Evolutionary conservation across 768 basidiomycete species (phyloP), one percentile per base, ranked within the genome.

Genomic region (Cubamyces lactineus): DNA sequence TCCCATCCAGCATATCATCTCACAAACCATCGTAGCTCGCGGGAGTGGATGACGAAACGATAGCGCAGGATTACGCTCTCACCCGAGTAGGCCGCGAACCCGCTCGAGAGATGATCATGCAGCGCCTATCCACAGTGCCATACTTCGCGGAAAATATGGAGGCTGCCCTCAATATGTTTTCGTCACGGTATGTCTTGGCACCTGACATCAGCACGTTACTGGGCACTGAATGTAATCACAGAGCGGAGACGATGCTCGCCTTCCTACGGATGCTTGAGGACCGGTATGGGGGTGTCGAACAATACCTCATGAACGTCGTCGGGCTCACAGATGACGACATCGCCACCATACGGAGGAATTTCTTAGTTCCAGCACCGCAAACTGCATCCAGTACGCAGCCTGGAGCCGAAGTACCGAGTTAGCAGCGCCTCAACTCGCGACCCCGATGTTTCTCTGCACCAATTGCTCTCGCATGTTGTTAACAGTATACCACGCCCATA

Each of bases 1-100:
- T 0, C 4, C 5, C 24, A 7, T 1, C 45, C 13, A 13, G 26
- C 13, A 43, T 1, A 13, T 23, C 24, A 5, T 11, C 15, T 28
- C 48, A 15, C 7, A 26, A 3, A 12, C 9, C 4, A 16, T 30
- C 0, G 3, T 9, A 93, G 91, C 84, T 94, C 38, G 88, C 84
- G 21, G 90, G 89, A 17, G 88, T 91, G 1, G 79, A 83, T 42
- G 81, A 90, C 66, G 82, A 85, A 47, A 69, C 70, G 5, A 85
- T 93, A 56, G 85, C 87, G 11, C 78, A 80, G 9, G 92, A 94
- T 72, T 94, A 94, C 69, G 84, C 89, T 3, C 75, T 94, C 30
- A 92, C 88, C 19, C 79, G 89, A 59, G 77, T 94, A 40, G 92
- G 92, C 5, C 86, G 92, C 39, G 92, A 92, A 71, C 91, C 91